Conservation (phyloP, 352 stramenopile genomes). For the Globisporangium camurandrum region DNA sequence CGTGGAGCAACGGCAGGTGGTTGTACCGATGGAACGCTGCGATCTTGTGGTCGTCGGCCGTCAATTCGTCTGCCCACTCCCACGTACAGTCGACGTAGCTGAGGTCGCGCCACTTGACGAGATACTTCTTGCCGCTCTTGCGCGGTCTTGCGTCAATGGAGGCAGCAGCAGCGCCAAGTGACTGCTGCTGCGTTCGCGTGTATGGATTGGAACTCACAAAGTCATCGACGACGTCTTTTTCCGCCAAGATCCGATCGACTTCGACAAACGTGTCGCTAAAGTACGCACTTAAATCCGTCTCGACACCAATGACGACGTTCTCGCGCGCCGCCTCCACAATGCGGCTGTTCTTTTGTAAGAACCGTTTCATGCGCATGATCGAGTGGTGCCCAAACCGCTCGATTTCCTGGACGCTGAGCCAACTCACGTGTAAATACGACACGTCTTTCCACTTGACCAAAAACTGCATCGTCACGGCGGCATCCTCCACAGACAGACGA, state of each 20-base stretch:
- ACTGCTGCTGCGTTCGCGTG: too few relatives aligned
- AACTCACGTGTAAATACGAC: conserved; percentile 97
- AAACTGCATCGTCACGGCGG: conserved; percentile 90
- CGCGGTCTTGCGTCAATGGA: conserved; percentile 32
- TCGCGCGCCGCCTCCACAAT: conserved; percentile 70
- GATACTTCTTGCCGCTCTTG: conserved; percentile 84
- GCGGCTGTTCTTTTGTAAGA: conserved; percentile 84
- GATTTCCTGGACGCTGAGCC: conserved; percentile 95
- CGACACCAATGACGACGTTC: conserved; percentile 61
- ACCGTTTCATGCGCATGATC: conserved; percentile 77
- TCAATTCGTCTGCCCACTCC: conserved; percentile 87
- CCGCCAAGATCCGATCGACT: conserved; percentile 73
- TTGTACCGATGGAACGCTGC: conserved; percentile 83
- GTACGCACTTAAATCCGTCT: conserved; percentile 75
- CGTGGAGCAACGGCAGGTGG: conserved; percentile 78
- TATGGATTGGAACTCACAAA: conserved; percentile 68
- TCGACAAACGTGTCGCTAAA: conserved; percentile 82
- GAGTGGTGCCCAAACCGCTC: conserved; percentile 75
- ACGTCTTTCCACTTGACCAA: conserved; percentile 99
- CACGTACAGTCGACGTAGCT: conserved; percentile 87
- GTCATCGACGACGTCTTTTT: conserved; percentile 71
- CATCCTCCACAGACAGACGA: conserved; percentile 34
- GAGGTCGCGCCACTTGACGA: conserved; percentile 90
- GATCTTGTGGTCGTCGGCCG: conserved; percentile 87
- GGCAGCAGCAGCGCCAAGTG: conserved; percentile 35